Evolutionary conservation across 176 grass and related monocot species (phyloP).

Genomic region (Triticum timopheevii): DNA sequence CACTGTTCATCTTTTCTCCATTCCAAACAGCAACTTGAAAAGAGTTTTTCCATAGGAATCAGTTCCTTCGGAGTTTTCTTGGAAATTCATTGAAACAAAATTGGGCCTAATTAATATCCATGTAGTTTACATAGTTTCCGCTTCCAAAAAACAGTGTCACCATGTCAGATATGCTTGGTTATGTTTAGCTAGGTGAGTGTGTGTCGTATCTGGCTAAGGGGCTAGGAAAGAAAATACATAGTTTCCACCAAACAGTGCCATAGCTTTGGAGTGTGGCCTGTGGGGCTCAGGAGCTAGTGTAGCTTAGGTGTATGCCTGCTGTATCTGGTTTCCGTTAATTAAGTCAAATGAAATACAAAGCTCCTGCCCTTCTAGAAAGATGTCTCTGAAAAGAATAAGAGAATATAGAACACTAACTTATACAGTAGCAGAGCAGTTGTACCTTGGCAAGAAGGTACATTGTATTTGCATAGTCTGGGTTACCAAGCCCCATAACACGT

Average conservation of each 20-base stretch:
- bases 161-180: too few species aligned
- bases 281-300: background rate
- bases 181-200: background rate
- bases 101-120: too few species aligned
- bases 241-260: background rate
- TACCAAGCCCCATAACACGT: slow-evolving; percentile 60
- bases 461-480: slow-evolving; percentile 81
- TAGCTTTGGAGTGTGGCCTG: background rate
- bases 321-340: background rate
- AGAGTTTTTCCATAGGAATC: too few species aligned
- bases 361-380: background rate
- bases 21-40: too few species aligned
- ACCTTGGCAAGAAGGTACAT: slow-evolving; percentile 92
- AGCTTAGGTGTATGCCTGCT: background rate
- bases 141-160: too few species aligned
- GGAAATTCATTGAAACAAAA: too few species aligned
- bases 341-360: background rate
- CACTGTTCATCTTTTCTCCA: too few species aligned
- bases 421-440: slow-evolving; percentile 24
- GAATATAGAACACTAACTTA: slow-evolving; percentile 25
- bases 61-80: too few species aligned
- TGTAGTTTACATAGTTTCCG: too few species aligned
- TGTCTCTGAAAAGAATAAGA: background rate
- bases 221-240: background rate
- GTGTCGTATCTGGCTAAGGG: background rate